Conservation (phyloP, 768 basidiomycete genomes). For the Lactifluus volemus region DNA sequence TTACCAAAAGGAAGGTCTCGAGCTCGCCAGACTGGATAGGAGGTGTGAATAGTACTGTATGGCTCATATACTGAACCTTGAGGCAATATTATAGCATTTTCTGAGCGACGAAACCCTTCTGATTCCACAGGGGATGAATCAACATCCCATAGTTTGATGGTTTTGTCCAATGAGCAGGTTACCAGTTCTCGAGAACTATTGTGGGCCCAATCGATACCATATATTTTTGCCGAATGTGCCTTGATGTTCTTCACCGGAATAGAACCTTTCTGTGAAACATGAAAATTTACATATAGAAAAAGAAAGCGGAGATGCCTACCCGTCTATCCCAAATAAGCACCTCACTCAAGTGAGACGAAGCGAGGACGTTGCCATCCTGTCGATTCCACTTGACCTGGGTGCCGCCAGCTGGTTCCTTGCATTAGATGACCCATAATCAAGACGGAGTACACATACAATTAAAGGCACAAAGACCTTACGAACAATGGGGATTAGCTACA, state of each 20-base stretch:
- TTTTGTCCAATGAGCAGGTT: conserved; percentile 91
- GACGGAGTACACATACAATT: conserved; percentile 32
- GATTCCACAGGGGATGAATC: conserved; percentile 24
- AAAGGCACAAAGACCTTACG: conserved; percentile 47
- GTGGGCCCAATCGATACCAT: conserved; percentile 96
- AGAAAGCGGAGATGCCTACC: conserved; percentile 35
- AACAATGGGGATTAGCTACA: not conserved
- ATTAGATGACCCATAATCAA: conserved; percentile 2
- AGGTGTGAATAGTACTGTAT: conserved; percentile 51
- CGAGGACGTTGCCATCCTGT: conserved; percentile 75
- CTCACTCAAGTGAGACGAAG: conserved; percentile 80
- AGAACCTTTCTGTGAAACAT: conserved; percentile 65
- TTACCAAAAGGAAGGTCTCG: conserved; percentile 86
- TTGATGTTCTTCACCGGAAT: conserved; percentile 64
- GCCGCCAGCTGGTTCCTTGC: conserved; percentile 50
- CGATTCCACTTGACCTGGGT: conserved; percentile 99
- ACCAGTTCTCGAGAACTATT: conserved; percentile 66
- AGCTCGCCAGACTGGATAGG: conserved; percentile 92
- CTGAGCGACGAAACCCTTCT: conserved; percentile 1
- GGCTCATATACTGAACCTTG: conserved; percentile 29
- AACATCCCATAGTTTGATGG: conserved; percentile 81
- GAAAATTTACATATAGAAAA: not conserved
- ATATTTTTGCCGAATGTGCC: conserved; percentile 88
- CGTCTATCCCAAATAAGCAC: conserved; percentile 93
- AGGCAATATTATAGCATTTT: conserved; percentile 11